Conservation (phyloP, 2,329 filamentous ascomycete species). For the Pyrenophora teres region DNA sequence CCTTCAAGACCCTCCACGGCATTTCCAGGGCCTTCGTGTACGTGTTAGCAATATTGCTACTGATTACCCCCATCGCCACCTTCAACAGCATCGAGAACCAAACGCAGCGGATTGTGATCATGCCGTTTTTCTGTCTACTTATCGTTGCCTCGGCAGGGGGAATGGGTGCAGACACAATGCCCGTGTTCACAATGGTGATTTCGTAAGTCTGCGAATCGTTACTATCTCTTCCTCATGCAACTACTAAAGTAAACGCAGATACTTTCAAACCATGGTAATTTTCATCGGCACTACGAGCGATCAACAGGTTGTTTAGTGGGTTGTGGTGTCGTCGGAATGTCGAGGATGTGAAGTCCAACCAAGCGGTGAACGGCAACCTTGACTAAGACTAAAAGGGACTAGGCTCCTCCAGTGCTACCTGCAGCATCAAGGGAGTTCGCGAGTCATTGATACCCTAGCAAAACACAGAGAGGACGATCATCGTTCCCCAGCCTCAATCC, state of each 20-base stretch:
- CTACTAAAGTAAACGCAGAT: constrained; percentile 1
- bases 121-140: constrained; percentile 7
- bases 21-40: not conserved
- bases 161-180: not conserved
- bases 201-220: not conserved
- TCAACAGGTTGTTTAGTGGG: no score
- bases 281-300: not conserved
- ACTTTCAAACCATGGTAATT: constrained; percentile 2
- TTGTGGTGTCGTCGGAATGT: no score
- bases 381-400: no score
- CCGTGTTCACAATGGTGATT: not conserved
- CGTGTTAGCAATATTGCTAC: constrained; percentile 3
- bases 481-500: no score
- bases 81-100: not conserved
- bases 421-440: no score
- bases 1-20: not conserved
- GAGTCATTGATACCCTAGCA: no score
- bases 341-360: no score
- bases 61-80: constrained; percentile 5
- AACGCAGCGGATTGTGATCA: not conserved
- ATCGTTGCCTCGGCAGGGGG: constrained; percentile 1
- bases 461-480: no score
- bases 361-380: no score
- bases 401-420: no score
- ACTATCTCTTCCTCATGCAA: not conserved